Evolutionary conservation across 345 rosid genomes (phyloP).

Genomic region (Brassica juncea): DNA sequence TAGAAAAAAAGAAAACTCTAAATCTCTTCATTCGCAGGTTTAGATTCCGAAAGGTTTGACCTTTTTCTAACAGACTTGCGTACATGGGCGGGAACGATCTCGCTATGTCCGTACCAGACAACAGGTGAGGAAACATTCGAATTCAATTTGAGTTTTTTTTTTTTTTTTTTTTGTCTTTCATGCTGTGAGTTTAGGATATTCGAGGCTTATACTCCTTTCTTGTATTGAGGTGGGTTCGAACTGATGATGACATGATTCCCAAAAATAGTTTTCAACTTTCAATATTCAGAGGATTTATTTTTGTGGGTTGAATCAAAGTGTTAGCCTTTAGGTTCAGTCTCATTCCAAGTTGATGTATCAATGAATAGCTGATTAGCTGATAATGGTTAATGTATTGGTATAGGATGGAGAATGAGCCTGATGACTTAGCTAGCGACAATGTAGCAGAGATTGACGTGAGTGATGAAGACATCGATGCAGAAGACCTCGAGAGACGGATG

Average conservation of each 20-base stretch:
- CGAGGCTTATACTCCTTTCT: background rate
- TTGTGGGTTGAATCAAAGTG: background rate
- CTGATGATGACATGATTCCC: background rate
- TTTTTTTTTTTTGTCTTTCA: background rate
- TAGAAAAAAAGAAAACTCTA: background rate
- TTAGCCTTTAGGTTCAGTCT: slow-evolving; percentile 3
- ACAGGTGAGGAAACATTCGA: background rate
- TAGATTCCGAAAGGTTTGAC: background rate
- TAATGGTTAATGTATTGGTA: background rate
- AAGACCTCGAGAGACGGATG: slow-evolving; percentile 86
- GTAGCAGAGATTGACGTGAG: slow-evolving; percentile 93
- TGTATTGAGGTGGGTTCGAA: background rate
- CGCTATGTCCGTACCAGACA: background rate
- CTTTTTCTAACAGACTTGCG: background rate
- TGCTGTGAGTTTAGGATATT: background rate
- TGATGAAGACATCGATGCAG: slow-evolving; percentile 91
- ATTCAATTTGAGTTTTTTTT: background rate
- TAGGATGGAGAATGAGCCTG: slow-evolving; percentile 47
- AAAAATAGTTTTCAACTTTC: background rate
- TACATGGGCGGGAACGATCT: background rate
- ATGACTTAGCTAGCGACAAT: slow-evolving; percentile 73
- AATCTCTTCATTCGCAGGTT: too few relatives aligned
- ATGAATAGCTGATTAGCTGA: background rate
- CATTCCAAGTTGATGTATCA: background rate
- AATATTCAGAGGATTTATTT: background rate